Evolutionary conservation across 2,329 filamentous ascomycete species (phyloP), one percentile per base, ranked within the genome.

Genomic region (Domatiomyces globalis): DNA sequence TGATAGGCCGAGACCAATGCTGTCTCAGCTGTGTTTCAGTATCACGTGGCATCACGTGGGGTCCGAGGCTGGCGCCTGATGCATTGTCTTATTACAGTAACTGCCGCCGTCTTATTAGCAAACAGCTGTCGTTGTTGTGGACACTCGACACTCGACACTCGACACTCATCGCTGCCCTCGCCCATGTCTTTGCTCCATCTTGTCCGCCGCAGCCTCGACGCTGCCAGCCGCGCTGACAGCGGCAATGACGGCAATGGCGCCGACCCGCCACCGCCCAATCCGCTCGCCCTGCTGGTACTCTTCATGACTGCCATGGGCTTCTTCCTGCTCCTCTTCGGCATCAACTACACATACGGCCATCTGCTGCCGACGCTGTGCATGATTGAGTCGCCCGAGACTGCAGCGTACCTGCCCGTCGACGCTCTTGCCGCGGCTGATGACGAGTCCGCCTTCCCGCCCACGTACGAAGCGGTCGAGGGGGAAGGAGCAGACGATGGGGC

Each of bases 341-440:
- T 59, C 20, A 54, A 50, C 43, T 85, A 84, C 67, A 79, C 77
- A 45, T 75, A 81, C 57, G 75, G 75, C 51, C 66, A 74, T 51
- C 70, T 85, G 50, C 69, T 84, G 45, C 73, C 77, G 1, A 78
- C 78, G 5, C 73, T 85, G 43, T 73, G 79, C 55, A 79, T 80
- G 67, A 72, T 85, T 60, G 82, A 85, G 65, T 76, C 76, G 46
- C 73, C 77, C 39, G 69, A 73, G 57, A 73, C 73, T 22, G 73
- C 73, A 49, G 73, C 75, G 57, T 67, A 73, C 61, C 67, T 78
- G 50, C 68, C 74, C 49, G 72, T 78, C 60, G 70, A 75, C 56
- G 63, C 69, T 42, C 57, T 61, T 7, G 58, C 62, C 62, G 53
- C 50, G 54, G 25, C 62, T 54, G 54, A 62, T 6, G 54, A 55